These are phyloP conservation scores for Physocladia obscura DNA, from an alignment of 192 early-diverging fungal genomes.

Conservation along the genomic window DNA sequence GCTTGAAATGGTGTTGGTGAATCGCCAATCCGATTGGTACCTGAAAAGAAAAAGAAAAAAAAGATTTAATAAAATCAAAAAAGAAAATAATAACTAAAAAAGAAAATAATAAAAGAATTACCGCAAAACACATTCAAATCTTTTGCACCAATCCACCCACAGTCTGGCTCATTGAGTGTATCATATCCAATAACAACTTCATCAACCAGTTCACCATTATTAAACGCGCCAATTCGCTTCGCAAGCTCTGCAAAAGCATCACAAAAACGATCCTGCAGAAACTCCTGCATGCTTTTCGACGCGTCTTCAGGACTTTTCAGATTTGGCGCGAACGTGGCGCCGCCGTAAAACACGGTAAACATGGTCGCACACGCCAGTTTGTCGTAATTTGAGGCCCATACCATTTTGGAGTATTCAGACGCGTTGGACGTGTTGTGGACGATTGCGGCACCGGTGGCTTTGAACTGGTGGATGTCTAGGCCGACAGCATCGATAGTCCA, in stretches of 20 bases:
- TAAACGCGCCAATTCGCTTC: slow-evolving; percentile 38
- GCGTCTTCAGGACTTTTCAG: slow-evolving; percentile 36
- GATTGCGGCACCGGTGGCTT: slow-evolving; percentile 68
- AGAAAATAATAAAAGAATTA: too few relatives aligned
- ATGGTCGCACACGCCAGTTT: slow-evolving; percentile 78
- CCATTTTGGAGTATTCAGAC: slow-evolving; percentile 44
- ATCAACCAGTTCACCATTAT: slow-evolving; percentile 39
- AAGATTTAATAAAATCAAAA: too few relatives aligned
- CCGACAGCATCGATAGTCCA: slow-evolving; percentile 74
- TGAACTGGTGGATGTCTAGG: slow-evolving; percentile 63
- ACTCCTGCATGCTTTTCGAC: slow-evolving; percentile 54
- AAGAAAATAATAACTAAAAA: too few relatives aligned
- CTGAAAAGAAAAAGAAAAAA: too few relatives aligned
- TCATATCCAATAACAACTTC: slow-evolving; percentile 75
- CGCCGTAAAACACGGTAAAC: slow-evolving; percentile 72
- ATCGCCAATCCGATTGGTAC: slow-evolving; percentile 61
- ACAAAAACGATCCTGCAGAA: slow-evolving; percentile 64
- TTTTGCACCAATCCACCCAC: slow-evolving; percentile 60
- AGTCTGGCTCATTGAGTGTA: slow-evolving; percentile 66
- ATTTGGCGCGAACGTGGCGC: slow-evolving; percentile 71
- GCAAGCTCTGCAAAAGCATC: slow-evolving; percentile 65
- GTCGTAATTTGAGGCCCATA: slow-evolving; percentile 83
- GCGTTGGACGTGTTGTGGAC: slow-evolving; percentile 66
- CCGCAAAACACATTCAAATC: slow-evolving; percentile 48
- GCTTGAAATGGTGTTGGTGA: slow-evolving; percentile 68